phyloP scores from a whole-genome alignment of 371 early-diverging fungal genomes.

The Mucor racemosus region DNA sequence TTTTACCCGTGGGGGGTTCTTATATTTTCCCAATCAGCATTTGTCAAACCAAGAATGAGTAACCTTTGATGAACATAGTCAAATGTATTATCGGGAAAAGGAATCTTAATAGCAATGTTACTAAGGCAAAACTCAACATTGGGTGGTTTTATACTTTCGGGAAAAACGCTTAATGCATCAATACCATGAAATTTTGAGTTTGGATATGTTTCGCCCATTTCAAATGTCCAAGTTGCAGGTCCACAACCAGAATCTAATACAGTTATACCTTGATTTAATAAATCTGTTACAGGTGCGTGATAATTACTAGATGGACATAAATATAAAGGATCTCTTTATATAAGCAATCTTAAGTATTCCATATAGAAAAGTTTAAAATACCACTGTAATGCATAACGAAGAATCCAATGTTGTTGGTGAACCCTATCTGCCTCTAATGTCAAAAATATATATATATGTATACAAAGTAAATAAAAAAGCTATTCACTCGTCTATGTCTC shows the following conservation, averaged over 20 bases:
- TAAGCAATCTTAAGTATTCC: neutral
- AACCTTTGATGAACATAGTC: constrained; percentile 31
- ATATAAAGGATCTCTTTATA: too few relatives aligned
- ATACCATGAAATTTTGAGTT: constrained; percentile 45
- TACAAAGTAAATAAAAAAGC: too few relatives aligned
- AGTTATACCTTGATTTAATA: constrained; percentile 21
- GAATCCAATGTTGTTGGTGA: constrained; percentile 35
- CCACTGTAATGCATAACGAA: constrained; percentile 27
- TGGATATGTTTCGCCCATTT: constrained; percentile 52
- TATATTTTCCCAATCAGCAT: constrained; percentile 21
- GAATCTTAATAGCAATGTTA: constrained; percentile 25
- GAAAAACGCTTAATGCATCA: constrained; percentile 36
- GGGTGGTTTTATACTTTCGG: constrained; percentile 22
- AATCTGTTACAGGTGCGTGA: constrained; percentile 23
- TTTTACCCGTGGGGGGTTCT: neutral
- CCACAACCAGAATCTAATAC: constrained; percentile 34
- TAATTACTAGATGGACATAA: constrained; percentile 23
- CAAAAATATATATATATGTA: too few relatives aligned
- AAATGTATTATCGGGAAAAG: constrained; percentile 30
- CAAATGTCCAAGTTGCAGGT: constrained; percentile 32
- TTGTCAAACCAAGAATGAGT: constrained; percentile 17
- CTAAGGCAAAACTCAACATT: constrained; percentile 26
- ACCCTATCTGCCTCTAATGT: constrained; percentile 24
- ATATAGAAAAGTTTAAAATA: constrained; percentile 3
- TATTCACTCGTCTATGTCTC: too few relatives aligned